A percentile compares a stretch with the other conserved stretches of the same genome.
phyloP scores from a whole-genome alignment of 352 stramenopile genomes.

The Phytophthora pinifolia region DNA sequence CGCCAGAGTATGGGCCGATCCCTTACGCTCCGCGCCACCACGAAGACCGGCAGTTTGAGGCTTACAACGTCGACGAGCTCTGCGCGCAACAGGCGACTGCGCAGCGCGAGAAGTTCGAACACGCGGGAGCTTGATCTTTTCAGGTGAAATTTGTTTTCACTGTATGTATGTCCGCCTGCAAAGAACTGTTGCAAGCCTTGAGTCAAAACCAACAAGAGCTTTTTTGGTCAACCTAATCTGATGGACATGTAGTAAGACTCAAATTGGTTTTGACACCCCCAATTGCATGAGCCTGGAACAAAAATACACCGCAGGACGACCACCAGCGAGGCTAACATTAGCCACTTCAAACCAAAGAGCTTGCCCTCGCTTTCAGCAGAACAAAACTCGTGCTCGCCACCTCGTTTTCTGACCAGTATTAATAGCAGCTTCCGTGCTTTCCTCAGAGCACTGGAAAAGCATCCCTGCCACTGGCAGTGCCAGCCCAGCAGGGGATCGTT shows the following conservation, averaged over 20 bases:
- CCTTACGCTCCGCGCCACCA: conserved; percentile 52
- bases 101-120: conserved; percentile 39
- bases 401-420: conserved; percentile 1
- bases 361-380: not conserved
- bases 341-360: not conserved
- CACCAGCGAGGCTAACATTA: conserved; percentile 12
- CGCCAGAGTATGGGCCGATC: conserved; percentile 69
- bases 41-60: conserved; percentile 29
- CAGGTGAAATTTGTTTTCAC: too few relatives aligned
- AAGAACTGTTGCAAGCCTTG: too few relatives aligned
- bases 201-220: too few relatives aligned
- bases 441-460: not conserved
- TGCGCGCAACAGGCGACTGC: conserved; percentile 38
- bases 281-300: too few relatives aligned
- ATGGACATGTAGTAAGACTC: not conserved
- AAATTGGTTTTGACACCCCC: too few relatives aligned
- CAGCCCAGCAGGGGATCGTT: not conserved
- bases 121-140: not conserved
- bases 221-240: not conserved
- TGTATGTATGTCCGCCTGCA: too few relatives aligned
- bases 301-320: not conserved
- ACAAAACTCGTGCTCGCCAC: not conserved
- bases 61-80: conserved; percentile 55
- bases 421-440: conserved; percentile 5
- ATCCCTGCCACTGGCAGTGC: too few relatives aligned